Percentiles rank a stretch among this genome's conserved stretches.
Evolutionary conservation across 148 eudicot genomes (phyloP).

Genomic region (Cornus kousa): DNA sequence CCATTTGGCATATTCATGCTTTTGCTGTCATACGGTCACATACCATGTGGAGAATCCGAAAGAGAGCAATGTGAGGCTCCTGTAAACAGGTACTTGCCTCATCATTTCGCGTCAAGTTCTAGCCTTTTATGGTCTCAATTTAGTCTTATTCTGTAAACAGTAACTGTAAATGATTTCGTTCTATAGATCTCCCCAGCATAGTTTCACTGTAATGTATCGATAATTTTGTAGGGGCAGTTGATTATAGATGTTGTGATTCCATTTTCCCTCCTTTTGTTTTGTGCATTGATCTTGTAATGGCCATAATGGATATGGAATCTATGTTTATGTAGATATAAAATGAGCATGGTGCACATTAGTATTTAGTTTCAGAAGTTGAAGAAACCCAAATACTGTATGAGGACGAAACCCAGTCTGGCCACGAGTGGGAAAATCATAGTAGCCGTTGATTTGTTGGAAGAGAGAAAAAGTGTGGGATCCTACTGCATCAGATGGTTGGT

Average conservation of each 20-base stretch:
- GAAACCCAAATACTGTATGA: too few species aligned
- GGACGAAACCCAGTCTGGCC: too few species aligned
- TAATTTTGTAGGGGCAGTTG: neutral
- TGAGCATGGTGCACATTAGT: too few species aligned
- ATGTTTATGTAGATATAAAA: too few species aligned
- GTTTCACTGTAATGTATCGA: neutral
- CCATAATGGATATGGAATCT: neutral
- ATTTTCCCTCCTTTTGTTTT: neutral
- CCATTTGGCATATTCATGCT: slow-evolving; percentile 35
- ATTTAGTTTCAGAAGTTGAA: too few species aligned
- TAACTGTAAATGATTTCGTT: neutral
- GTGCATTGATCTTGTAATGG: neutral
- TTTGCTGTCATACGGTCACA: slow-evolving; percentile 25
- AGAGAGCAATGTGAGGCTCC: neutral
- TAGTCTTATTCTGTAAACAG: neutral
- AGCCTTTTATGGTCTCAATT: neutral
- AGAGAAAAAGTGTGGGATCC: too few species aligned
- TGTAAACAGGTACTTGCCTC: neutral
- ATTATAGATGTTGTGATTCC: neutral
- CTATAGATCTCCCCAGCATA: neutral
- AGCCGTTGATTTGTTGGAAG: too few species aligned
- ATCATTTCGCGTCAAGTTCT: neutral
- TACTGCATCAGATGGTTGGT: too few species aligned
- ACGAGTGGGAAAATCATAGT: too few species aligned
- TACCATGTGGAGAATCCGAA: neutral